Evolutionary conservation across 176 grass and related monocot species (phyloP).

Genomic region (Rhynchospora tenuis): DNA sequence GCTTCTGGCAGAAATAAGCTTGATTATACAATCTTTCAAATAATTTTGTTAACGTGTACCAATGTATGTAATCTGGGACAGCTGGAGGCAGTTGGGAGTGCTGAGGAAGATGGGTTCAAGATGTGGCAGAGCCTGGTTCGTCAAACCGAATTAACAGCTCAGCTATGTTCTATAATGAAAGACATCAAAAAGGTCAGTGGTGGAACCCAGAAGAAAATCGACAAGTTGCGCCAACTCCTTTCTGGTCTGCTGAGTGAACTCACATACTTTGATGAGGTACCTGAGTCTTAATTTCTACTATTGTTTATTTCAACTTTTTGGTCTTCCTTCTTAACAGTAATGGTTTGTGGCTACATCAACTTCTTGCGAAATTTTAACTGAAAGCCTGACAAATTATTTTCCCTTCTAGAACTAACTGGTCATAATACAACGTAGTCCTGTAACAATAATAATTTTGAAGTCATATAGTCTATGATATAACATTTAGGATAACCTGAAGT

Average conservation of each 20-base stretch:
- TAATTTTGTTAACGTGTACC: not conserved
- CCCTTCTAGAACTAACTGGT: not conserved
- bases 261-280: slow-evolving; percentile 90
- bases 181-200: slow-evolving; percentile 77
- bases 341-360: not conserved
- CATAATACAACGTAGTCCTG: not conserved
- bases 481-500: not conserved
- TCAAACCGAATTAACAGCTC: slow-evolving; percentile 77
- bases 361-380: not conserved
- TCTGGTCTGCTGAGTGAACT: slow-evolving; percentile 75
- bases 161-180: slow-evolving; percentile 82
- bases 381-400: not conserved
- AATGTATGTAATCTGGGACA: slow-evolving; percentile 29
- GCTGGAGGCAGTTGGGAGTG: slow-evolving; percentile 59
- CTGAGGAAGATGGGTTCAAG: slow-evolving; percentile 81
- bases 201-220: slow-evolving; percentile 81
- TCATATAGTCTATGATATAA: not conserved
- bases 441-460: slow-evolving; percentile 5
- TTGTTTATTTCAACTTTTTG: not conserved
- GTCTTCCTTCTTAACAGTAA: not conserved
- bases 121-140: slow-evolving; percentile 82
- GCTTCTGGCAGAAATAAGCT: not conserved
- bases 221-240: slow-evolving; percentile 70
- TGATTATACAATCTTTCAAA: not conserved
- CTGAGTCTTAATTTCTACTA: not conserved